Percentiles rank a stretch among this genome's conserved stretches.
Evolutionary conservation across 305 asterid genomes (phyloP).

Genomic region (Rubia peregrina): DNA sequence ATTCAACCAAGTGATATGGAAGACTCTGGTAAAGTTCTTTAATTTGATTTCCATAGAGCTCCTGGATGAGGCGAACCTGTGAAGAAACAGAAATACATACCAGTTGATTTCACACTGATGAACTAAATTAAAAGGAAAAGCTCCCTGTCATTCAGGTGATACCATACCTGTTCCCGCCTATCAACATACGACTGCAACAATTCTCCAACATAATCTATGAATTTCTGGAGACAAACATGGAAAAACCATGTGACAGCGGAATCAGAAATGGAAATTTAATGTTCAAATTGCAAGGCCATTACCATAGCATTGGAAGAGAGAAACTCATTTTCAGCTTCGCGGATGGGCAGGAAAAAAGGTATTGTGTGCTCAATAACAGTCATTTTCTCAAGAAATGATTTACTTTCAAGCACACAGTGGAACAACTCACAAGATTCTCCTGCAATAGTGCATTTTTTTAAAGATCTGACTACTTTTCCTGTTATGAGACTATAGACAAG

Average conservation of each 20-base stretch:
- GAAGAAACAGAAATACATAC: conserved; percentile 13
- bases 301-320: conserved; percentile 96
- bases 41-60: conserved; percentile 91
- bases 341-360: conserved; percentile 97
- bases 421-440: conserved; percentile 91
- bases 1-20: conserved; percentile 79
- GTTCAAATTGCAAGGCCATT: conserved; percentile 10
- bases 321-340: conserved; percentile 72
- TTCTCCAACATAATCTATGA: conserved; percentile 90
- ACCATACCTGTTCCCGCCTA: conserved; percentile 89
- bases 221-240: conserved; percentile 56
- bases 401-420: conserved; percentile 98
- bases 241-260: conserved; percentile 8
- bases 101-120: neutral
- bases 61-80: conserved; percentile 92
- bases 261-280: neutral
- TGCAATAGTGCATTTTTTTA: conserved; percentile 30
- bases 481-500: neutral
- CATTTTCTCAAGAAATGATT: conserved; percentile 99
- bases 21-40: conserved; percentile 88
- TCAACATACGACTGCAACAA: conserved; percentile 94
- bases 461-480: conserved; percentile 7
- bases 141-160: neutral
- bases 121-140: neutral
- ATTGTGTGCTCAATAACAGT: conserved; percentile 81